Evolutionary conservation across 495 filamentous ascomycete species (phyloP), one percentile per base, ranked within the genome.

Genomic region (Pyrenopolyporus hunteri): DNA sequence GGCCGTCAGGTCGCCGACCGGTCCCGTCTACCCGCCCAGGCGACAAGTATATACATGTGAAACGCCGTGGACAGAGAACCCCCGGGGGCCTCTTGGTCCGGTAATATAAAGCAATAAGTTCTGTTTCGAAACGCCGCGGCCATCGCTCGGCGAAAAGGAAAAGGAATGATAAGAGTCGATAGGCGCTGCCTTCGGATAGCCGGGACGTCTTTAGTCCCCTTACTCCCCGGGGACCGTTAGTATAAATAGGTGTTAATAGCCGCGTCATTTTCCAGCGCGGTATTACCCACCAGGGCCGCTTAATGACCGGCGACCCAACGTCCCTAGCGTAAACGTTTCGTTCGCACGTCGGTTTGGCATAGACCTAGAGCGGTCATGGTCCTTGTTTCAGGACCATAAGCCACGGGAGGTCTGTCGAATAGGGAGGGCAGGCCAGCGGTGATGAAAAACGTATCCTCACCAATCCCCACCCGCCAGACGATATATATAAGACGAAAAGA

Each of bases 181-280:
- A 58, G 43, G 54, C 50, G 31, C 61, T 37, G 55, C 50, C 50
- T 55, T 55, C 28, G 22, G 31, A 23, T 50, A 29, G 48, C 49
- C 36, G 22, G 36, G 52, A 52, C 40, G 23, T 20, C 59, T 40
- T 32, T 23, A 45, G 14, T 11, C 36, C 23, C 26, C 47, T 33
- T 35, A 23, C 25, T n/a, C n/a, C n/a, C n/a, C 13, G 40, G 53
- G 20, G 53, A 36, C 39, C 20, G n/a, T n/a, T n/a, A n/a, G 13
- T 32, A 20, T 37, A 49, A 20, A 37, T 19, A 58, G 17, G 31
- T 33, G 37, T 25, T 13, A 11, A 20, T 9, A 35, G 23, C 31
- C 29, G 26, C 37, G 42, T 46, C 50, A 28, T 59, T 6, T 59
- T 59, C 46, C 55, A 55, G 49, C 9, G 31, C 31, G 10, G 49